Percentiles rank a stretch among this genome's conserved stretches.
These are phyloP conservation scores for Thymus quinquecostatus DNA, from an alignment of 257 asterid genomes.

Conservation along the genomic window DNA sequence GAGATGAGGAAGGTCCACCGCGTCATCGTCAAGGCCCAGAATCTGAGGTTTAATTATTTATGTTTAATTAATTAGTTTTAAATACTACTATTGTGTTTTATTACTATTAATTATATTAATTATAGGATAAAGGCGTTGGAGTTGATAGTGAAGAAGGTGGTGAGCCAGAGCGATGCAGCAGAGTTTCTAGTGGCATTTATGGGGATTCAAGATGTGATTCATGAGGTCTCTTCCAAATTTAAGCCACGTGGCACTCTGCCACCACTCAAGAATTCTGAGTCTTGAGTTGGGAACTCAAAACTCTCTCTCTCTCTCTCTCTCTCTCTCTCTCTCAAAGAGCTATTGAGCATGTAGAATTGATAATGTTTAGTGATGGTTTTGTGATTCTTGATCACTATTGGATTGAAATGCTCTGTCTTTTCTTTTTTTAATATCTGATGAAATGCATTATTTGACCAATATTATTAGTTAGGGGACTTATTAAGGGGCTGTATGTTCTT, in stretches of 20 bases:
- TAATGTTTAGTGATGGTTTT: not conserved
- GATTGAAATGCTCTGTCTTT: no score
- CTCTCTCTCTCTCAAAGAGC: no score
- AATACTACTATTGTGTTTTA: not conserved
- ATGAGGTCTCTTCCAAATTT: conserved; percentile 45
- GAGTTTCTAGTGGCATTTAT: conserved; percentile 76
- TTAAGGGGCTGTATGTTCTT: no score
- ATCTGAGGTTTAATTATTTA: conserved; percentile 49
- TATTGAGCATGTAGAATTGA: not conserved
- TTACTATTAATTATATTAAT: not conserved
- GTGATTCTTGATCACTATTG: not conserved
- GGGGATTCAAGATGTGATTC: conserved; percentile 66
- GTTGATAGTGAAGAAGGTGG: conserved; percentile 64
- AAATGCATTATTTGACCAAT: no score
- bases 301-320: no score
- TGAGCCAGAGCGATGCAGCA: conserved; percentile 76
- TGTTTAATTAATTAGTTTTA: not conserved
- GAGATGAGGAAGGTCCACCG: conserved; percentile 74
- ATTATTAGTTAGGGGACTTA: no score
- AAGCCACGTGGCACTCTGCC: conserved; percentile 41
- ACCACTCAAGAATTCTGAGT: conserved; percentile 36
- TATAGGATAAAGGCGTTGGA: conserved; percentile 60
- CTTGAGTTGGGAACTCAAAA: not conserved
- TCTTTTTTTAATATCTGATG: no score
- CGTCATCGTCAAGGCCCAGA: conserved; percentile 74